These are phyloP conservation scores for Schizochytrium sp. DNA, from an alignment of 108 stramenopile genomes.

Conservation along the genomic window DNA sequence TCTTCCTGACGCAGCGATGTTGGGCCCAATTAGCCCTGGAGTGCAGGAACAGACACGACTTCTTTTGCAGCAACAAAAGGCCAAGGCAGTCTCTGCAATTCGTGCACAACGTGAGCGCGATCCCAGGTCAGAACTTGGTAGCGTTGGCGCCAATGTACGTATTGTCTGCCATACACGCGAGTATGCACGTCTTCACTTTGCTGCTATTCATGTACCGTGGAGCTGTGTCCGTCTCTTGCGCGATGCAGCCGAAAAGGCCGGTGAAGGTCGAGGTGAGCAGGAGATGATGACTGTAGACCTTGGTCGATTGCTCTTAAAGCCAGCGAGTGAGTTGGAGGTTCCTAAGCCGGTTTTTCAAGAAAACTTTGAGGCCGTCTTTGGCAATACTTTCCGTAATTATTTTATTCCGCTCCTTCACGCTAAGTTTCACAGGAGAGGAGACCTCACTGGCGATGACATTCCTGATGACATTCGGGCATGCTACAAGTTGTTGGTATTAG, in stretches of 20 bases:
- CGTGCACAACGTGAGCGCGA: not conserved
- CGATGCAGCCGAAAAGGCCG: not conserved
- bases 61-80: not conserved
- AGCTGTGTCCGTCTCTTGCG: not conserved
- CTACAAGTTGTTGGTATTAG: slow-evolving; percentile 40
- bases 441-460: not conserved
- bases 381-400: not conserved
- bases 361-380: slow-evolving; percentile 55
- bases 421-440: slow-evolving; percentile 22
- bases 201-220: slow-evolving; percentile 53
- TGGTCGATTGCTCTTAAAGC: not conserved
- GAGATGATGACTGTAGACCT: slow-evolving; percentile 34
- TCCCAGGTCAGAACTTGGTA: slow-evolving; percentile 13
- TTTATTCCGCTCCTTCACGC: slow-evolving; percentile 42
- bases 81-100: not conserved
- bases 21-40: not conserved
- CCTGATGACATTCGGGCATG: not conserved
- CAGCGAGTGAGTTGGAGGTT: not conserved
- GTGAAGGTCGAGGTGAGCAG: not conserved
- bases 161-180: not conserved
- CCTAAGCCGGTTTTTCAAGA: slow-evolving; percentile 3
- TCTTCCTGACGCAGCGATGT: no score
- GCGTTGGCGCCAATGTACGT: slow-evolving; percentile 44
- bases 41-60: not conserved
- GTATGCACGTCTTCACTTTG: slow-evolving; percentile 35